These are phyloP conservation scores for Peronospora farinosa DNA, from an alignment of 352 stramenopile species.

Conservation along the genomic window DNA sequence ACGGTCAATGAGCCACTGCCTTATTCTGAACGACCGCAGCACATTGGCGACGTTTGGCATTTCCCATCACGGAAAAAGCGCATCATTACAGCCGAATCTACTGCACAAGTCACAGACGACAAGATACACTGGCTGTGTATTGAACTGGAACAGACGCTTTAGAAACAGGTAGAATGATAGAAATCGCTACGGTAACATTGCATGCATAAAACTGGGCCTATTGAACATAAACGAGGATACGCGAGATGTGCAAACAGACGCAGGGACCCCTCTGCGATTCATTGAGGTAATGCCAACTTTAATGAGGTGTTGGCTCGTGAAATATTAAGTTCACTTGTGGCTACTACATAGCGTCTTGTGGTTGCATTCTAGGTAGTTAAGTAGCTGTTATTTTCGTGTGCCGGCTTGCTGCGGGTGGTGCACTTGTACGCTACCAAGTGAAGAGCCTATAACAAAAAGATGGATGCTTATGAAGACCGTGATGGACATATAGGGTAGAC, in stretches of 20 bases:
- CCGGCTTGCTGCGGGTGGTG: too few species aligned
- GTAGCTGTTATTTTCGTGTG: too few species aligned
- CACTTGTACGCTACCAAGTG: too few species aligned
- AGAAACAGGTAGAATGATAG: constrained; percentile 16
- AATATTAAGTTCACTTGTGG: too few species aligned
- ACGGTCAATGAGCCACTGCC: constrained; percentile 47
- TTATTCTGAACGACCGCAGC: constrained; percentile 59
- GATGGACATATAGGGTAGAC: too few species aligned
- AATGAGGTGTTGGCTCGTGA: too few species aligned
- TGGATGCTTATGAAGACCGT: too few species aligned
- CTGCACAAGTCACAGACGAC: constrained; percentile 12
- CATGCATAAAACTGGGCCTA: neutral
- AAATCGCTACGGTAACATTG: constrained; percentile 1
- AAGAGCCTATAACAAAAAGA: too few species aligned
- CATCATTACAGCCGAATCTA: constrained; percentile 4
- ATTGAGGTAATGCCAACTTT: neutral
- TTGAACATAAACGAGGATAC: neutral
- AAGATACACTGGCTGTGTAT: constrained; percentile 40
- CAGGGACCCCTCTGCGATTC: neutral
- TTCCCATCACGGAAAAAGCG: constrained; percentile 34
- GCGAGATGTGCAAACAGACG: constrained; percentile 1
- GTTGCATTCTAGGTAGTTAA: too few species aligned
- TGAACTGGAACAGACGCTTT: constrained; percentile 1
- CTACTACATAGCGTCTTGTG: too few species aligned
- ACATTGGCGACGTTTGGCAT: constrained; percentile 54